Evolutionary conservation across 371 early-diverging fungal species (phyloP).

Genomic region (Thermomucor indicae-seudaticae): DNA sequence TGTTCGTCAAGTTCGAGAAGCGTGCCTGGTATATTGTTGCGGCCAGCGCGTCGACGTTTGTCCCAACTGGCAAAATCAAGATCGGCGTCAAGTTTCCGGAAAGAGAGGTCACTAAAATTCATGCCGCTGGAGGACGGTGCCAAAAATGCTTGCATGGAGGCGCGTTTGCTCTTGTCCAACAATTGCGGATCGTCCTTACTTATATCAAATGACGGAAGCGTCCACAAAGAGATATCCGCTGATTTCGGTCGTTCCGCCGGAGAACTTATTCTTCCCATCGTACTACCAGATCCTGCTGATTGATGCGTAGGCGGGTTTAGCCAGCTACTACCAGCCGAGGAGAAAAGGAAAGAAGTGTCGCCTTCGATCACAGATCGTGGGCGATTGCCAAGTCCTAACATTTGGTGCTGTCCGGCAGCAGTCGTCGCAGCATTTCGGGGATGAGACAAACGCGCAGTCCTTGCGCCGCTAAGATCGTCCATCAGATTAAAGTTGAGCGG

Average conservation of each 20-base stretch:
- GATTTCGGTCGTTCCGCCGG: constrained; percentile 61
- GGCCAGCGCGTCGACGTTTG: constrained; percentile 14
- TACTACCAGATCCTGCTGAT: background rate
- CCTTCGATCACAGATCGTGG: constrained; percentile 53
- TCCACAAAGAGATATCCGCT: constrained; percentile 64
- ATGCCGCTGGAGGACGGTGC: constrained; percentile 12
- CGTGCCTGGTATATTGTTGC: constrained; percentile 39
- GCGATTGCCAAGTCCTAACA: constrained; percentile 7
- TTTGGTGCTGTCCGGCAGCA: background rate
- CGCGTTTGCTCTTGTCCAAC: constrained; percentile 1
- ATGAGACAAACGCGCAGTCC: too few species aligned
- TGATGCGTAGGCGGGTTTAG: constrained; percentile 11
- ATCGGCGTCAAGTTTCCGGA: constrained; percentile 15
- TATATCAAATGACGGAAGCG: constrained; percentile 12
- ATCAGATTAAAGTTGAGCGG: constrained; percentile 7
- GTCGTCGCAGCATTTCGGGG: too few species aligned
- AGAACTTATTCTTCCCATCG: constrained; percentile 11
- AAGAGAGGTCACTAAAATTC: constrained; percentile 12
- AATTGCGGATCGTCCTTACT: background rate
- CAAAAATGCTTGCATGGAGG: constrained; percentile 8
- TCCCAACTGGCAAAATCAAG: constrained; percentile 24
- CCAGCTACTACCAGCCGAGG: constrained; percentile 22
- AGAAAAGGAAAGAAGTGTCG: constrained; percentile 28
- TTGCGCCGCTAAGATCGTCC: constrained; percentile 13
- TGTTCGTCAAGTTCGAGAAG: constrained; percentile 21